These are phyloP conservation scores for Cyclotella sp. DNA, from an alignment of 108 stramenopile genomes.

Conservation along the genomic window DNA sequence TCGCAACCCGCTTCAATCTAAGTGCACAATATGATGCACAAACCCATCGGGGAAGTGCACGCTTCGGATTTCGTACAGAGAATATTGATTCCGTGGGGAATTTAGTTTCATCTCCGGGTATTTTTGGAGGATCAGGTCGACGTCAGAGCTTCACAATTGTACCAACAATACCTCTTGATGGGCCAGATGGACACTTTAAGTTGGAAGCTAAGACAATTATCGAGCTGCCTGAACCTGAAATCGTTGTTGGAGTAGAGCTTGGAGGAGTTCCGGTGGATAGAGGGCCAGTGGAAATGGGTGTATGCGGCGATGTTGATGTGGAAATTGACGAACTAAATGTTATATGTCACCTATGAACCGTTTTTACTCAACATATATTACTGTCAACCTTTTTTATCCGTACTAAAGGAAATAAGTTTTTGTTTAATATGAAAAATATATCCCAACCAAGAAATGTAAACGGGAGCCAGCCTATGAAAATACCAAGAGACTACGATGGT, in stretches of 20 bases:
- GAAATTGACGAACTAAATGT: conserved; percentile 51
- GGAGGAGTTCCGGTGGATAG: conserved; percentile 19
- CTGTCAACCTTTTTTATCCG: too few species aligned
- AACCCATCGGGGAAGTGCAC: conserved; percentile 28
- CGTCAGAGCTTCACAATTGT: conserved; percentile 37
- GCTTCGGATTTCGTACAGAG: conserved; percentile 49
- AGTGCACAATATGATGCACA: conserved; percentile 38
- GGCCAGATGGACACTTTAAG: conserved; percentile 36
- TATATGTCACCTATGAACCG: conserved; percentile 25
- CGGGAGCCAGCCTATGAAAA: too few species aligned
- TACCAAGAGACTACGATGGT: not conserved
- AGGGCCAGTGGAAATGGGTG: conserved; percentile 34
- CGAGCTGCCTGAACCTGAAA: conserved; percentile 51
- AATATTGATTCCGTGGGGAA: conserved; percentile 17
- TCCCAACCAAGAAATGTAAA: not conserved
- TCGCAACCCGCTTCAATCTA: conserved; percentile 46
- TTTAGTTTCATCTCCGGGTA: conserved; percentile 17
- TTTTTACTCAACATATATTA: not conserved
- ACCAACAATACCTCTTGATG: conserved; percentile 44
- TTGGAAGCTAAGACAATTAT: conserved; percentile 46
- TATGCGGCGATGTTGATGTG: conserved; percentile 43
- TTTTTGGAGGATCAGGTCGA: conserved; percentile 9
- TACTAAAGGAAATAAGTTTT: too few species aligned
- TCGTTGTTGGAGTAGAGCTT: conserved; percentile 45
- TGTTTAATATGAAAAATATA: not conserved